Evolutionary conservation across 148 eudicot species (phyloP).

Genomic region (Rheum nobile): DNA sequence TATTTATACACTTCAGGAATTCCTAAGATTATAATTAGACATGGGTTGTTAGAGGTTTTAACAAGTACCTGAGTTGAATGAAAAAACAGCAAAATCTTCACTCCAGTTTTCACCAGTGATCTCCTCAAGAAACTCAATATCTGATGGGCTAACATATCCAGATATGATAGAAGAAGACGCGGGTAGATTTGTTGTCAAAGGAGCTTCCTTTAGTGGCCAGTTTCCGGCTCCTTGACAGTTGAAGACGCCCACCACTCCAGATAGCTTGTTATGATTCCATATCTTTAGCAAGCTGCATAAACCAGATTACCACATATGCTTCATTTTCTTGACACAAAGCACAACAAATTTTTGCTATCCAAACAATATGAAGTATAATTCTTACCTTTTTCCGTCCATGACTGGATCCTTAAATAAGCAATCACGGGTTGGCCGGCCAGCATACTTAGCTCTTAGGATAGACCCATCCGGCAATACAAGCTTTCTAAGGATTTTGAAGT

Average conservation of each 20-base stretch:
- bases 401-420: conserved; percentile 49
- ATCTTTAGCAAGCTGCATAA: conserved; percentile 25
- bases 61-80: conserved; percentile 33
- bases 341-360: not conserved
- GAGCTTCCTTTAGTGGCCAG: conserved; percentile 29
- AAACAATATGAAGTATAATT: not conserved
- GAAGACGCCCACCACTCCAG: conserved; percentile 31
- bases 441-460: conserved; percentile 39
- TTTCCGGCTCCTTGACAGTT: conserved; percentile 42
- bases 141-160: conserved; percentile 28
- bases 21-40: not conserved
- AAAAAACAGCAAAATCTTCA: conserved; percentile 41
- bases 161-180: conserved; percentile 16
- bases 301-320: not conserved
- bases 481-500: conserved; percentile 39
- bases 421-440: conserved; percentile 57
- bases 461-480: conserved; percentile 51
- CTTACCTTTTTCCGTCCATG: conserved; percentile 49
- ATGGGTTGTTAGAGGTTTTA: not conserved
- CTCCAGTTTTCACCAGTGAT: conserved; percentile 25
- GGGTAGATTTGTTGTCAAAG: not conserved
- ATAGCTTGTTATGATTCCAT: conserved; percentile 34
- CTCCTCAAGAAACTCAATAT: conserved; percentile 41
- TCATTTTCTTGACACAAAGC: not conserved
- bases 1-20: not conserved